Evolutionary conservation across 179 eudicot species (phyloP), one percentile per base, ranked within the genome.

Genomic region (Beta macrorhiza): DNA sequence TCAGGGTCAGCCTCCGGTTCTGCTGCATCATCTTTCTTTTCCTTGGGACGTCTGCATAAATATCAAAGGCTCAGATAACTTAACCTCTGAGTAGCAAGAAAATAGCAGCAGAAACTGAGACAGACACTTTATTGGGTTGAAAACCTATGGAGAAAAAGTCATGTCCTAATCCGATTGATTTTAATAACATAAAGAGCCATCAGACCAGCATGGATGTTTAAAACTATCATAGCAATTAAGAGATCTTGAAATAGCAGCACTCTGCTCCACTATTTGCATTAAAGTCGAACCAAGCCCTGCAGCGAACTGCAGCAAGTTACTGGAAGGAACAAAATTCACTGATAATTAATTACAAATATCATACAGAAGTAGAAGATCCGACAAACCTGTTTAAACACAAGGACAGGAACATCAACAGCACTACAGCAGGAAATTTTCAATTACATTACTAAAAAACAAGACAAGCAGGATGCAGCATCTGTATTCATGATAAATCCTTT

Each of bases 1-100:
- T 95, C 97, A 73, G 98, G 97, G 78, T 93, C 97, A 83, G 82
- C 91, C 88, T 88, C 97, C 47, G 92, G 91, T 79, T 91, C 92
- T 52, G 83, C 80, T 53, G 72, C 82, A 55, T 89, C 96, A n/a
- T 93, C 94, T 87, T 87, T 95, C 89, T 90, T 90, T 78, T 90
- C 93, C 85, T 89, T 93, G 78, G 83, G 83, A 59, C 89, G 87
- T 88, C 98, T 94, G 90, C 86, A 86, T 72, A 73, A 83, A 57
- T 80, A 77, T 17, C 12, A 52, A 82, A 83, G 61, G 2, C 65
- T 67, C 78, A 78, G 78, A 19, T 52, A 57, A 75, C 22, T 79
- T 58, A 77, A 74, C 53, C 56, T 58, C 80, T 0, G 57, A 44
- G 49, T 62, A 67, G 55, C 29, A 7, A 59, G 75, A 29, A 29